Percentiles rank a stretch among this genome's conserved stretches.
phyloP scores from a whole-genome alignment of 257 asterid genomes.

The Capsicum baccatum region DNA sequence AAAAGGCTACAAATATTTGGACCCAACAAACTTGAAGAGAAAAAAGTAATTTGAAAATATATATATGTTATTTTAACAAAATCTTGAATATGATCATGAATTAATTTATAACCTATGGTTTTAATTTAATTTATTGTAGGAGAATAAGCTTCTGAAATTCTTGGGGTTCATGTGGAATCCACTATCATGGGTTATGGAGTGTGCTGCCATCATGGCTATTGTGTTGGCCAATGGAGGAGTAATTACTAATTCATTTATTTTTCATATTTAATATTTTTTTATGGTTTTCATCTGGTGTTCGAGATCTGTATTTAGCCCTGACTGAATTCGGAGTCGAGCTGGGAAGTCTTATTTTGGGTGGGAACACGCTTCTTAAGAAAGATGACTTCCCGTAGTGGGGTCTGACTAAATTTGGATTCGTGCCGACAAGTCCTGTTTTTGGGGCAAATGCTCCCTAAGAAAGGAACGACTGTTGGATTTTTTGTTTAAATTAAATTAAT shows the following conservation, averaged over 20 bases:
- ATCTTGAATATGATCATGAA: not conserved
- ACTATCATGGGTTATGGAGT: conserved; percentile 97
- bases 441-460: not conserved
- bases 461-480: not conserved
- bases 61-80: not conserved
- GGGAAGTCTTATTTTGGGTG: not conserved
- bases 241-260: conserved; percentile 7
- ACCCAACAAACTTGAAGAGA: conserved; percentile 83
- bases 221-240: conserved; percentile 86
- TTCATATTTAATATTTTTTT: not conserved
- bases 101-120: not conserved
- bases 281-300: not conserved
- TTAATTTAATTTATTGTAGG: conserved; percentile 33
- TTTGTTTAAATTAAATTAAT: too few relatives aligned
- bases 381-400: not conserved
- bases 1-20: conserved; percentile 73
- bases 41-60: conserved; percentile 37
- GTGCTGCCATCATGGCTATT: conserved; percentile 91
- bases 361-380: not conserved
- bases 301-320: too few relatives aligned
- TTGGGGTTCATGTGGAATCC: conserved; percentile 99
- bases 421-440: not conserved
- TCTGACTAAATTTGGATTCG: too few relatives aligned
- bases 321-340: too few relatives aligned
- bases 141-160: conserved; percentile 68